Conservation (phyloP, 2,329 filamentous ascomycete genomes). For the Venturiaceae sp. region DNA sequence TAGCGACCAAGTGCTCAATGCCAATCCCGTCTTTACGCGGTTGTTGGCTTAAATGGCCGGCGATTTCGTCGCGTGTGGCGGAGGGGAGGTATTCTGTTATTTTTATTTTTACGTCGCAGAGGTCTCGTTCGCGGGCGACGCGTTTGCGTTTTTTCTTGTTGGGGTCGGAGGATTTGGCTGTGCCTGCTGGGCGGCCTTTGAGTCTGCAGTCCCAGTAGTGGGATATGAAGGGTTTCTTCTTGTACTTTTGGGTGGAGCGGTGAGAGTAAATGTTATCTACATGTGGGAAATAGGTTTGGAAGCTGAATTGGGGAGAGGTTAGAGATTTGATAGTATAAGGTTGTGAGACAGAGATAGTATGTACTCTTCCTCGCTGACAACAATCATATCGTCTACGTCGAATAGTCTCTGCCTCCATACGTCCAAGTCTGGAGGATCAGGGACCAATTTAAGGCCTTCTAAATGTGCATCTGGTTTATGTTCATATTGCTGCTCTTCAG, state of each 20-base stretch:
- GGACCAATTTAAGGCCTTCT: conserved; percentile 44
- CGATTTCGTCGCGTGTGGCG: conserved; percentile 24
- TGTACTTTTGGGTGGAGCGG: conserved; percentile 71
- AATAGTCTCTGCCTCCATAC: conserved; percentile 66
- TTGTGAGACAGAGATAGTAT: conserved; percentile 17
- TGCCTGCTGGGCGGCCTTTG: conserved; percentile 69
- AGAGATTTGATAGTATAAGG: conserved; percentile 9
- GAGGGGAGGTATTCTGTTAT: conserved; percentile 69
- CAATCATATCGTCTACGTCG: conserved; percentile 63
- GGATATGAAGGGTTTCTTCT: conserved; percentile 71
- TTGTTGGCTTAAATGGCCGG: conserved; percentile 15
- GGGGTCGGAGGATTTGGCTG: conserved; percentile 69
- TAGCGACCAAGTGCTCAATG: neutral
- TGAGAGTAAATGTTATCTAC: conserved; percentile 80
- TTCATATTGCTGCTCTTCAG: neutral
- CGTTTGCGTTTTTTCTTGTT: conserved; percentile 77
- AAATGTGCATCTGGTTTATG: conserved; percentile 14
- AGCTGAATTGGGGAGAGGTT: conserved; percentile 35
- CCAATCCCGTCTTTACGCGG: neutral
- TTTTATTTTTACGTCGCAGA: conserved; percentile 84
- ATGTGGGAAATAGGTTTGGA: conserved; percentile 73
- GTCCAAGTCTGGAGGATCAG: conserved; percentile 57
- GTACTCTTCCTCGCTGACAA: conserved; percentile 65
- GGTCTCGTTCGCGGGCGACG: conserved; percentile 60
- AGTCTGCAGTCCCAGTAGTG: conserved; percentile 81